Evolutionary conservation across 176 grass and related monocot genomes (phyloP).

Genomic region (Luzula sylvatica): DNA sequence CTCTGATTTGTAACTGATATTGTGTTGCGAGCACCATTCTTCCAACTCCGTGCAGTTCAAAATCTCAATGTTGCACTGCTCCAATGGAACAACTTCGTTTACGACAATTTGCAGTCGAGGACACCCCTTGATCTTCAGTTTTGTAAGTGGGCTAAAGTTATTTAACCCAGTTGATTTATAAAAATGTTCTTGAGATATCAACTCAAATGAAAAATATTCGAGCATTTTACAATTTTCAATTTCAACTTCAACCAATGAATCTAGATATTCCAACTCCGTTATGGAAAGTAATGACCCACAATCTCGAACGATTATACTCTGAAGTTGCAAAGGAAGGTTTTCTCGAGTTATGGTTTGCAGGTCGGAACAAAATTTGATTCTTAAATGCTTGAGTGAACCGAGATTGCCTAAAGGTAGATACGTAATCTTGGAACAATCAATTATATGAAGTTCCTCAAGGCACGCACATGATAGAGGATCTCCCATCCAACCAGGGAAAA

Average conservation of each 20-base stretch:
- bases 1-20: neutral
- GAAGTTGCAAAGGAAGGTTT: neutral
- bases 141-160: neutral
- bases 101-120: neutral
- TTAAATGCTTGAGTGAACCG: neutral
- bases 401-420: neutral
- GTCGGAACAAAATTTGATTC: neutral
- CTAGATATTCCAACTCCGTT: neutral
- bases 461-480: neutral
- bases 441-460: neutral
- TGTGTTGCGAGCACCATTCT: neutral
- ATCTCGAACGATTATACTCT: neutral
- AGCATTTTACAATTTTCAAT: neutral
- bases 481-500: too few species aligned
- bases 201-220: neutral
- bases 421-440: neutral
- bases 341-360: neutral
- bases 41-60: neutral
- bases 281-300: neutral
- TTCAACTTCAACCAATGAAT: neutral
- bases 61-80: neutral
- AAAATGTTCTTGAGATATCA: too few species aligned
- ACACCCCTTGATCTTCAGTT: neutral
- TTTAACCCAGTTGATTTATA: neutral
- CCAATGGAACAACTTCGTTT: neutral